Base-by-base conservation (phyloP, 768 basidiomycete species). In the Boletus rubroflammeus region DNA sequence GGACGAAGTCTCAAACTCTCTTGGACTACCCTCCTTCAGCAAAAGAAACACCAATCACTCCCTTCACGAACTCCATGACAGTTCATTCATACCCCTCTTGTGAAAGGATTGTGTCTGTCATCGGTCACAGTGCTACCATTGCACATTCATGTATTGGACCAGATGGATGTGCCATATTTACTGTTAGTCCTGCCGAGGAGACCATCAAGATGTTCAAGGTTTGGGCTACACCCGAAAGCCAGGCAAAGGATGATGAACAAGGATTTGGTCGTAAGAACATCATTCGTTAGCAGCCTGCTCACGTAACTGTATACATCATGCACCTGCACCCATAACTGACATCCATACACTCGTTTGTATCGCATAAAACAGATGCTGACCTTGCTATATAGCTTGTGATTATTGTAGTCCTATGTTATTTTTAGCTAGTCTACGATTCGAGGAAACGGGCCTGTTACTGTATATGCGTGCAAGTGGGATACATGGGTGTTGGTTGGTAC, bases 201-300 rank as follows among this genome's bases (percentile, higher is more conserved):
- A 79, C 82, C 44, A 84, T 87, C 71, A 86, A 85, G 71, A 82
- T 85, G 78, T 87, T 84, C 79, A 81, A 83, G 57, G 82, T 86
- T 31, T 87, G 85, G 85, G 67, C 69, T 47, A 39, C 58, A 2
- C 60, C 69, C 0, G 61, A 43, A 41, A 56, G n/a, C 17, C 57
- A 61, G 43, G 26, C 39, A 32, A 72, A 53, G 31, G 47, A 57
- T 7, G 61, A 58, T 2, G 58, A 56, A 43, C 49, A 57, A 47
- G 68, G 66, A 50, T 51, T 72, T 19, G 40, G 35, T 50, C 52
- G 56, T 26, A 70, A 54, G 46, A 67, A 56, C 36, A 44, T 56
- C 29, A 70, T 70, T 56, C 70, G 69, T 45, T 70, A 59, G 56
- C 41, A 43, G 32, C 38, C 23, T 41, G 47, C 35, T 45, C 38